Evolutionary conservation across 2,329 filamentous ascomycete genomes (phyloP).

Genomic region (Xylariaceae sp.): DNA sequence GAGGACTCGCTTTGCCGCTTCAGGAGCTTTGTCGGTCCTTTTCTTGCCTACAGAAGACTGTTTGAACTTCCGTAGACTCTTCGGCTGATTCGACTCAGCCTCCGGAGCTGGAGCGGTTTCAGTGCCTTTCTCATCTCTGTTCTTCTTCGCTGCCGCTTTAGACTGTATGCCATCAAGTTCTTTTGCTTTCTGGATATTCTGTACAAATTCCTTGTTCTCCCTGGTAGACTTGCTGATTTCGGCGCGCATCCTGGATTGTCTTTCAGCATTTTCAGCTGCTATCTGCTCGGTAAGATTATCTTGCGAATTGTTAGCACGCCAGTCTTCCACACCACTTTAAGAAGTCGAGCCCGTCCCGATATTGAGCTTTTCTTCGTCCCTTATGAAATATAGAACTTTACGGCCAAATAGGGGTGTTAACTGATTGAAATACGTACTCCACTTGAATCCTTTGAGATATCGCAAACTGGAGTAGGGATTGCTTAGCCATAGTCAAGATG

Average conservation of each 20-base stretch:
- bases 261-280: slow-evolving; percentile 79
- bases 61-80: slow-evolving; percentile 37
- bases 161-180: slow-evolving; percentile 76
- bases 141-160: slow-evolving; percentile 58
- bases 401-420: too few relatives aligned
- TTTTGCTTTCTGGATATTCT: slow-evolving; percentile 80
- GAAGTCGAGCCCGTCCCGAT: not conserved
- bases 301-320: slow-evolving; percentile 10
- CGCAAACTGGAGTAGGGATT: slow-evolving; percentile 50
- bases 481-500: not conserved
- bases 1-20: slow-evolving; percentile 40
- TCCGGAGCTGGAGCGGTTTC: not conserved
- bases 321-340: slow-evolving; percentile 6
- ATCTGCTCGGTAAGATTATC: slow-evolving; percentile 76
- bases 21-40: slow-evolving; percentile 34
- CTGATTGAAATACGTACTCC: slow-evolving; percentile 53
- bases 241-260: slow-evolving; percentile 74
- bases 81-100: slow-evolving; percentile 14
- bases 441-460: slow-evolving; percentile 85
- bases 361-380: too few relatives aligned
- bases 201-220: slow-evolving; percentile 82
- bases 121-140: slow-evolving; percentile 31
- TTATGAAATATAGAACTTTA: too few relatives aligned
- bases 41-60: slow-evolving; percentile 40
- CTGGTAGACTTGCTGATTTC: slow-evolving; percentile 77